Percentiles rank a stretch among this genome's conserved stretches.
These are phyloP conservation scores for Cryoendolithus antarcticus DNA, from an alignment of 2,329 filamentous ascomycete genomes.

Conservation along the genomic window DNA sequence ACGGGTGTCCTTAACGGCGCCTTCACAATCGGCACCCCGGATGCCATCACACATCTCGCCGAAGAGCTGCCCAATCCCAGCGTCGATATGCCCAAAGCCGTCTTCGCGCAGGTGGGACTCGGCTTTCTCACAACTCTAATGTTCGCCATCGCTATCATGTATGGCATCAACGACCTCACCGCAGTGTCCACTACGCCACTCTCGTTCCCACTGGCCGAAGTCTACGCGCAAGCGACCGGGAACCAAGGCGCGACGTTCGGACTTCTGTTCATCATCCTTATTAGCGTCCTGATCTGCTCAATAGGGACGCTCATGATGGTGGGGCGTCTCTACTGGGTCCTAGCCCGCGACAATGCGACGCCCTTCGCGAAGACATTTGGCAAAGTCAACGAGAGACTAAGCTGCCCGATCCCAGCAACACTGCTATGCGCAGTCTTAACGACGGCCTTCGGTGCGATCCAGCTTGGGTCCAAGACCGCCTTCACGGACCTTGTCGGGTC, in stretches of 20 bases:
- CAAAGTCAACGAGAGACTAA: constrained; percentile 41
- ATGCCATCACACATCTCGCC: constrained; percentile 24
- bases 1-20: constrained; percentile 27
- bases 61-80: constrained; percentile 25
- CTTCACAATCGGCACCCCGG: constrained; percentile 25
- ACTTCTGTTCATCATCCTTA: constrained; percentile 44
- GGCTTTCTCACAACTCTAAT: constrained; percentile 35
- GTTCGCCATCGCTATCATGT: constrained; percentile 40
- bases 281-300: constrained; percentile 32
- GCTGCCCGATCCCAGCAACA: constrained; percentile 48
- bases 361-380: constrained; percentile 43
- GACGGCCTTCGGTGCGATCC: constrained; percentile 29
- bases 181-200: constrained; percentile 28
- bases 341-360: constrained; percentile 49
- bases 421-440: constrained; percentile 41
- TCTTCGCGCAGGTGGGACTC: constrained; percentile 37
- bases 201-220: constrained; percentile 35
- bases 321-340: constrained; percentile 33
- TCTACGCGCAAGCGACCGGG: constrained; percentile 38
- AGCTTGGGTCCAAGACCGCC: constrained; percentile 20
- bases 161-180: constrained; percentile 35
- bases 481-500: constrained; percentile 25
- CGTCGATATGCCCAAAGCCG: constrained; percentile 38
- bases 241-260: constrained; percentile 41
- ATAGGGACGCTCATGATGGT: constrained; percentile 19